Evolutionary conservation across 1,284 basidiomycete species (phyloP).

Genomic region (Anthracocystis panici-leucophaei): DNA sequence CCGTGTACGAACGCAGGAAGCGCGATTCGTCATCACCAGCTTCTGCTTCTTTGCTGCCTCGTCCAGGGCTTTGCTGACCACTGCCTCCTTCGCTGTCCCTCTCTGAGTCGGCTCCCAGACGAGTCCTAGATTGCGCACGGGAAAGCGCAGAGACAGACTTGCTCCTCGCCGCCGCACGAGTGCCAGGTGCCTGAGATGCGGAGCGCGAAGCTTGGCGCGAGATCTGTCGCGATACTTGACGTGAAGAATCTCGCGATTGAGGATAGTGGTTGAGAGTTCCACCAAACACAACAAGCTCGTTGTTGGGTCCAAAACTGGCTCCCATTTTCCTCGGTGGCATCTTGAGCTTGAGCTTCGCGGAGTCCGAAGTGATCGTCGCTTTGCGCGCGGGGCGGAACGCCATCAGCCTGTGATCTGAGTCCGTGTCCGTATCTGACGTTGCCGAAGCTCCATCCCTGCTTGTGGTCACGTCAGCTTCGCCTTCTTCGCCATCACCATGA

Average conservation of each 20-base stretch:
- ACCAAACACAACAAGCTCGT: constrained; percentile 50
- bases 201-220: constrained; percentile 21
- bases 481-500: constrained; percentile 13
- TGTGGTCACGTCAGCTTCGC: constrained; percentile 15
- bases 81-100: constrained; percentile 6
- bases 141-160: constrained; percentile 21
- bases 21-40: constrained; percentile 37
- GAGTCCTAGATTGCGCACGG: constrained; percentile 19
- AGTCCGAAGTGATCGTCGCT: not conserved
- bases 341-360: constrained; percentile 24
- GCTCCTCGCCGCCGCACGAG: constrained; percentile 1
- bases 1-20: constrained; percentile 60
- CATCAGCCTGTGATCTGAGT: constrained; percentile 26
- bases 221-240: constrained; percentile 20
- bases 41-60: constrained; percentile 10
- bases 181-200: constrained; percentile 20
- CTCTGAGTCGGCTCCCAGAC: constrained; percentile 4
- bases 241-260: constrained; percentile 28
- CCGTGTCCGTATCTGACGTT: constrained; percentile 23
- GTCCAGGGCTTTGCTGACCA: not conserved
- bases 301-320: constrained; percentile 50
- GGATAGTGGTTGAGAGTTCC: constrained; percentile 27
- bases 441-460: constrained; percentile 24
- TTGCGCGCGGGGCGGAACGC: constrained; percentile 23
- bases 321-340: constrained; percentile 43